phyloP scores from a whole-genome alignment of 768 basidiomycete species.

The Psilocybe subaeruginosa region DNA sequence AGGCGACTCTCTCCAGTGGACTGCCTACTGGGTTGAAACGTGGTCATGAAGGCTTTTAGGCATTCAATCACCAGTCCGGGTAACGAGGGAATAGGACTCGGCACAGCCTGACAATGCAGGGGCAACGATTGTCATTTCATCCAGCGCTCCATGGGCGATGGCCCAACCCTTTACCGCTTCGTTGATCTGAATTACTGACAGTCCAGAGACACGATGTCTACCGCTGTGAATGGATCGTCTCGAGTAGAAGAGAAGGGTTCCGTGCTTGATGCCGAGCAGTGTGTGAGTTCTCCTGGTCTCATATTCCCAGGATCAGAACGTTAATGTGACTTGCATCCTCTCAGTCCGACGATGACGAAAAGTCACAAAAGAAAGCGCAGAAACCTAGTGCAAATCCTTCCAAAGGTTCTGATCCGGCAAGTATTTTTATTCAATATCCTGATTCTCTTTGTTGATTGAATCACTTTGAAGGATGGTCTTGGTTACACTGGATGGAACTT shows the following conservation, averaged over 20 bases:
- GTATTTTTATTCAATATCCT: not conserved
- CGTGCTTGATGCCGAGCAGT: not conserved
- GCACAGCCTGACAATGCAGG: not conserved
- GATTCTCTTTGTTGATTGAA: not conserved
- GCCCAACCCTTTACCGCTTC: not conserved
- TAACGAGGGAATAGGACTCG: not conserved
- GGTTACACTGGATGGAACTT: not conserved
- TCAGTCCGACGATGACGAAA: not conserved
- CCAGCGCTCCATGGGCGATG: not conserved
- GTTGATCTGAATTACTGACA: not conserved
- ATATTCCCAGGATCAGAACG: not conserved
- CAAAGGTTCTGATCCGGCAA: not conserved
- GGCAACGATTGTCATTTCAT: not conserved
- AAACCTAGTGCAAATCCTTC: not conserved
- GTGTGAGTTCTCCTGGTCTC: not conserved
- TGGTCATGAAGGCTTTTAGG: too few relatives aligned
- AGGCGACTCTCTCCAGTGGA: too few relatives aligned
- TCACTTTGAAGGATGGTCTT: not conserved
- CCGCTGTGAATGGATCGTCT: not conserved
- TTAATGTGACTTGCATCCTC: not conserved
- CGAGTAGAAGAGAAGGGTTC: not conserved
- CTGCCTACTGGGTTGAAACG: too few relatives aligned
- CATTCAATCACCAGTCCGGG: not conserved
- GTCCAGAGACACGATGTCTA: not conserved
- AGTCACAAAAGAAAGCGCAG: not conserved